phyloP scores from a whole-genome alignment of 345 rosid genomes.

The Sisymbrium irio region DNA sequence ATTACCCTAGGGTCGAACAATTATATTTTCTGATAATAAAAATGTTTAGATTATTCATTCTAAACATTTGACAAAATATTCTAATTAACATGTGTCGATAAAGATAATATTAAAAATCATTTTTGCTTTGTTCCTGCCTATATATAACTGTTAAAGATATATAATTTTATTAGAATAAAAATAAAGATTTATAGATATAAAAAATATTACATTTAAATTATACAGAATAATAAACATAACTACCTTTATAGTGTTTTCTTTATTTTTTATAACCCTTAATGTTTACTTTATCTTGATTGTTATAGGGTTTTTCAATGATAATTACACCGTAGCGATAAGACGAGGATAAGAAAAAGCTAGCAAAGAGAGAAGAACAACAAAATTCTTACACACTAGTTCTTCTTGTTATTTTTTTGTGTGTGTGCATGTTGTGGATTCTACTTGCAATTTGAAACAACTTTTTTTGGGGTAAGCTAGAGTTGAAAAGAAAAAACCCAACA shows the following conservation, averaged over 20 bases:
- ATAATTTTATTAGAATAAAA: too few species aligned
- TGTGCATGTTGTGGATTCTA: neutral
- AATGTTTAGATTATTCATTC: neutral
- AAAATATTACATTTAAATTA: too few species aligned
- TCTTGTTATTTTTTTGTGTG: neutral
- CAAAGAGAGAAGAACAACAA: neutral
- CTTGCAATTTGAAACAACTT: neutral
- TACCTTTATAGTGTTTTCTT: neutral
- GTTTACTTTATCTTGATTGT: too few species aligned
- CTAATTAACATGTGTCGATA: neutral
- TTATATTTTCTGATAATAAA: neutral
- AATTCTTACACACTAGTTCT: neutral
- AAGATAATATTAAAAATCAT: neutral
- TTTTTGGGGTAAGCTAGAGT: neutral
- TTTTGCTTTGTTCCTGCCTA: neutral
- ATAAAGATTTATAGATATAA: too few species aligned
- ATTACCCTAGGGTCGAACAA: neutral
- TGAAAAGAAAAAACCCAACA: neutral
- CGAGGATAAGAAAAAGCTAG: neutral
- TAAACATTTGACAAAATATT: neutral
- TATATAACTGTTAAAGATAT: neutral
- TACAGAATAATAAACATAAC: neutral
- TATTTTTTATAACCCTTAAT: neutral
- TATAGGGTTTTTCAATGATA: too few species aligned
- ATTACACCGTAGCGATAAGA: too few species aligned